phyloP scores from a whole-genome alignment of 495 filamentous ascomycete species.

The Aspergillus campestris region DNA sequence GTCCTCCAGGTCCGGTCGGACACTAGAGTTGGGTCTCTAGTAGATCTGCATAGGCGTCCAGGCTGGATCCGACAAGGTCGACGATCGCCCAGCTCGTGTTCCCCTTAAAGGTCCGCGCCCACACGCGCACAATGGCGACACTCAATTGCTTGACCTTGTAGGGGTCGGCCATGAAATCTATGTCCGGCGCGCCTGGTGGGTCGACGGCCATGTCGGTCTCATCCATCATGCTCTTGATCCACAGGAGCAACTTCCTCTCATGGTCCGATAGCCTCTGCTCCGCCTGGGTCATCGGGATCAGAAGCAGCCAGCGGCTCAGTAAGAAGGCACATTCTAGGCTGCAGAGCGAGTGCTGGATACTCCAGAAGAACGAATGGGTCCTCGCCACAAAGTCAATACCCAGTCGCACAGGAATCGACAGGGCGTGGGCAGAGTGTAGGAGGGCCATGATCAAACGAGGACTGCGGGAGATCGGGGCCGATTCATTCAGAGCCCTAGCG shows the following conservation, averaged over 20 bases:
- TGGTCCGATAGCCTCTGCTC: slow-evolving; percentile 43
- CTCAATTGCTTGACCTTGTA: slow-evolving; percentile 41
- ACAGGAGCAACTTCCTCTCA: slow-evolving; percentile 55
- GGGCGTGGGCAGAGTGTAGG: slow-evolving; percentile 44
- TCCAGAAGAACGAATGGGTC: slow-evolving; percentile 48
- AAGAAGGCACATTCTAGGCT: slow-evolving; percentile 47
- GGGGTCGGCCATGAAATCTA: slow-evolving; percentile 37
- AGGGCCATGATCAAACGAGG: slow-evolving; percentile 42
- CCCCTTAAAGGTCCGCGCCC: slow-evolving; percentile 46
- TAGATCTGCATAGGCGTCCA: slow-evolving; percentile 38
- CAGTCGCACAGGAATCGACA: slow-evolving; percentile 45
- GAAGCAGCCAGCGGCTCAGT: slow-evolving; percentile 45
- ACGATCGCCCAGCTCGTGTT: slow-evolving; percentile 49
- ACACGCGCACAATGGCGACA: slow-evolving; percentile 44
- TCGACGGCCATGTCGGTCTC: slow-evolving; percentile 65
- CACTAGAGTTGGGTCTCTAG: slow-evolving; percentile 21
- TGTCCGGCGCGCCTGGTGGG: slow-evolving; percentile 32
- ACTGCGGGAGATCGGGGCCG: slow-evolving; percentile 35
- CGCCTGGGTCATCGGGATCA: slow-evolving; percentile 36
- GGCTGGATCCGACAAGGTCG: slow-evolving; percentile 39
- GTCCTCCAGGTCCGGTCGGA: slow-evolving; percentile 8
- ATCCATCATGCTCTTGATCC: slow-evolving; percentile 65
- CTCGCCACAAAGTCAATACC: slow-evolving; percentile 45
- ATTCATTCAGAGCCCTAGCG: slow-evolving; percentile 31
- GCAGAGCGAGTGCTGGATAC: slow-evolving; percentile 47